These are phyloP conservation scores for Trametes punicea DNA, from an alignment of 768 basidiomycete species.

Conservation along the genomic window DNA sequence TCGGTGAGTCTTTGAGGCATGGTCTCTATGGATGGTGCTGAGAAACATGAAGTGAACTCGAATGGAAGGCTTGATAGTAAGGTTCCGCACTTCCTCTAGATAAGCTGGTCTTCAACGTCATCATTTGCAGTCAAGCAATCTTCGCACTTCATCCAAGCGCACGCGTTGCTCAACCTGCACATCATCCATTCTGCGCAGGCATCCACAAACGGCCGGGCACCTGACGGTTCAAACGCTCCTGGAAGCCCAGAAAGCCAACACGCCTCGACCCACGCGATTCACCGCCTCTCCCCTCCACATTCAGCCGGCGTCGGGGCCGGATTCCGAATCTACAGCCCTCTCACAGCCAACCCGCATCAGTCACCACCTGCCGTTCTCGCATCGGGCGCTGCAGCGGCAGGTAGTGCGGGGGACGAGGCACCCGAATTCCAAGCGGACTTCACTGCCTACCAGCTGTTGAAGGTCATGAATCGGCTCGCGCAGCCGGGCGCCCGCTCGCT, in stretches of 20 bases:
- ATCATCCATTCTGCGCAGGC: conserved; percentile 81
- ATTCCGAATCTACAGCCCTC: conserved; percentile 38
- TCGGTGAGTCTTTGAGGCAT: conserved; percentile 39
- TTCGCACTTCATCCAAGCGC: conserved; percentile 83
- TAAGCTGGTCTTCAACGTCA: neutral
- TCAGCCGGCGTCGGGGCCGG: conserved; percentile 27
- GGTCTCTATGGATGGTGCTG: neutral
- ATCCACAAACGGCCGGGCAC: conserved; percentile 29
- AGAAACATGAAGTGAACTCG: conserved; percentile 52
- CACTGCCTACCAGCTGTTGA: conserved; percentile 73
- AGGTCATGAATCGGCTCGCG: conserved; percentile 76
- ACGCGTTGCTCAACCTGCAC: conserved; percentile 79
- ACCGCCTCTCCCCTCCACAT: conserved; percentile 23
- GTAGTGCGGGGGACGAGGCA: conserved; percentile 22
- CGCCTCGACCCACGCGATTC: conserved; percentile 22
- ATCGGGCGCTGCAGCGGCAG: conserved; percentile 5
- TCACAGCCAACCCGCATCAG: conserved; percentile 26
- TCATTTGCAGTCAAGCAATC: conserved; percentile 60
- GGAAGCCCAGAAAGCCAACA: conserved; percentile 22
- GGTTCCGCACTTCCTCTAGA: conserved; percentile 26
- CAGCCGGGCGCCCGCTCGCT: conserved; percentile 60
- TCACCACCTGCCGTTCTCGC: conserved; percentile 21
- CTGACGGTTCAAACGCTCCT: conserved; percentile 23
- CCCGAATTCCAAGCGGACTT: conserved; percentile 64
- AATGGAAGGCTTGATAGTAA: conserved; percentile 69